Percentiles rank a stretch among this genome's conserved stretches.
Conservation (phyloP, 2,329 filamentous ascomycete genomes). For the Clonostachys byssicola region DNA sequence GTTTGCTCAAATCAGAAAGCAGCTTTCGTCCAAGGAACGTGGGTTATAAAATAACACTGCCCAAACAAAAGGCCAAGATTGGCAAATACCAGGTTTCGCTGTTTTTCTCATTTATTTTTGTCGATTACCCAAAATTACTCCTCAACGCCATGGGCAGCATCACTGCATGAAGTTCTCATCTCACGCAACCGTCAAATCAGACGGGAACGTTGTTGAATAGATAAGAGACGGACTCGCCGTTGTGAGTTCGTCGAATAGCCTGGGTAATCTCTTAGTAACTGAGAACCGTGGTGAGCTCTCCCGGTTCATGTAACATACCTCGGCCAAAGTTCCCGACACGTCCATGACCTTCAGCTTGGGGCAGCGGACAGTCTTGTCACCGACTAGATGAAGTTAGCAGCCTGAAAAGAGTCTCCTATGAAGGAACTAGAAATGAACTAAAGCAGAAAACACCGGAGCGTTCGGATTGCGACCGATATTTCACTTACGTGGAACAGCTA, state of each 20-base stretch:
- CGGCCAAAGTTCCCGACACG: constrained; percentile 78
- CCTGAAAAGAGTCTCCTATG: neutral
- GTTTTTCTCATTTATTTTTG: neutral
- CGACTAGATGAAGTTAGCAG: constrained; percentile 27
- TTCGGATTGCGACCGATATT: too few species aligned
- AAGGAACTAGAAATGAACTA: too few species aligned
- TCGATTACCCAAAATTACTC: too few species aligned
- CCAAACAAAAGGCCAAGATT: too few species aligned
- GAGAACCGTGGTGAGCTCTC: neutral
- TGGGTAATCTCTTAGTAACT: constrained; percentile 16
- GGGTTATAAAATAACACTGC: too few species aligned
- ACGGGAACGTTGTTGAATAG: constrained; percentile 64
- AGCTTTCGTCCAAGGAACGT: too few species aligned
- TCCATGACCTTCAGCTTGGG: constrained; percentile 85
- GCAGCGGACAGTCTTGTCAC: constrained; percentile 76
- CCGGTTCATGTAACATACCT: constrained; percentile 23
- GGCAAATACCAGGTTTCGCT: too few species aligned
- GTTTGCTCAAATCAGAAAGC: too few species aligned
- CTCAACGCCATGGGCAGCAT: neutral
- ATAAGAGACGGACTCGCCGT: constrained; percentile 61
- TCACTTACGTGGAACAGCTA: constrained; percentile 27
- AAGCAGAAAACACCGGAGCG: too few species aligned
- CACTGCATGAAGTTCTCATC: neutral
- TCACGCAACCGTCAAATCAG: constrained; percentile 12
- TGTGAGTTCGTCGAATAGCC: constrained; percentile 65